Percentiles rank a stretch among this genome's conserved stretches.
Evolutionary conservation across 2,329 filamentous ascomycete genomes (phyloP).

Genomic region (Venturia pyrina): DNA sequence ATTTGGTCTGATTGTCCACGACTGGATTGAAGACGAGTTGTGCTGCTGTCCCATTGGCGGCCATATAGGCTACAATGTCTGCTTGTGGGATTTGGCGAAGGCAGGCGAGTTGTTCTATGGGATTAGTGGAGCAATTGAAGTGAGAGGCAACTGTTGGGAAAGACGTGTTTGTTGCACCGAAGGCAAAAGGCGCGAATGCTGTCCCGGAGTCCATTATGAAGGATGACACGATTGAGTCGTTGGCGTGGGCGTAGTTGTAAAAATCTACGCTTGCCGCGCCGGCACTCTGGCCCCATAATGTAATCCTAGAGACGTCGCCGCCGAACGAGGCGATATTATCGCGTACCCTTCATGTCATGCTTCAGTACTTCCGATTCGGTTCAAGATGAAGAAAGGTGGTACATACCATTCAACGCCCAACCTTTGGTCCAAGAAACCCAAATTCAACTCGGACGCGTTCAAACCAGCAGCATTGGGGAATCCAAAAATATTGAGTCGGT

Average conservation of each 20-base stretch:
- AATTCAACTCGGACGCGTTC: constrained; percentile 21
- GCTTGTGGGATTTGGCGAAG: constrained; percentile 23
- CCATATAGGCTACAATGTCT: constrained; percentile 23
- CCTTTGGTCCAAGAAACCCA: constrained; percentile 31
- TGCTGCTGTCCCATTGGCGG: constrained; percentile 12
- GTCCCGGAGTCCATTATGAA: constrained; percentile 25
- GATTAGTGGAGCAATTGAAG: constrained; percentile 18
- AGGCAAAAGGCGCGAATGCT: constrained; percentile 18
- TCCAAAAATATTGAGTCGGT: constrained; percentile 33
- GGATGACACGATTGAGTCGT: constrained; percentile 17
- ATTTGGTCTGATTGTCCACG: constrained; percentile 23
- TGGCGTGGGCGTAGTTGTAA: constrained; percentile 22
- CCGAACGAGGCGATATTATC: constrained; percentile 42
- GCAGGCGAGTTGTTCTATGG: constrained; percentile 25
- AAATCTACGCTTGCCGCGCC: constrained; percentile 24
- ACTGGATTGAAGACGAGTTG: constrained; percentile 19
- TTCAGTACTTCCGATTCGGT: constrained; percentile 27
- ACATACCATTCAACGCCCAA: constrained; percentile 40
- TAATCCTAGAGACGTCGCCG: constrained; percentile 35
- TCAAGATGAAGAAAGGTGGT: background rate
- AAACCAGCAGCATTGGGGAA: constrained; percentile 27
- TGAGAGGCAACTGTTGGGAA: constrained; percentile 29
- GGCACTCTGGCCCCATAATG: constrained; percentile 43
- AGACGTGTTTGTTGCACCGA: constrained; percentile 23
- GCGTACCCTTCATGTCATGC: constrained; percentile 36